Evolutionary conservation across 768 basidiomycete genomes (phyloP), one percentile per base, ranked within the genome.

Genomic region (Lactarius vividus): DNA sequence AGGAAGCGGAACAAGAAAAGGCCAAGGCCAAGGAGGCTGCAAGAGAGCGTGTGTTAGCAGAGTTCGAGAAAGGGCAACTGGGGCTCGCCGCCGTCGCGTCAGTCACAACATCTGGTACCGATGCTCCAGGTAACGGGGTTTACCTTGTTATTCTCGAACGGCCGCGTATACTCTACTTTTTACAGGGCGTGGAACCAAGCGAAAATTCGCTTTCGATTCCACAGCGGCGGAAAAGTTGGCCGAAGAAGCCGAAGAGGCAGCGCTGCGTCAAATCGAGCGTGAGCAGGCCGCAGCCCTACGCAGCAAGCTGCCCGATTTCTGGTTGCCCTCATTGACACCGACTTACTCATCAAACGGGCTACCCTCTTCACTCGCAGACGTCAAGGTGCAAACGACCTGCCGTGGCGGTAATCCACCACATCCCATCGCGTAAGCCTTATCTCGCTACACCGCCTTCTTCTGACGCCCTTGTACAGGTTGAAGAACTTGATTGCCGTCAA

Each of bases 291-390:
- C 94, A 68, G 84, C 89, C 3, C 78, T 96, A 63, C 91, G 89
- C 65, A 84, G 86, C 66, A 97, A 98, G 75, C 83, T 98, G 3
- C 95, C 97, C 2, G 95, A 97, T 72, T 99, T 97, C 75, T 99
- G 97, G 97, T 81, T 99, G 44, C 95, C 95, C 2, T 94, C 92
- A 0, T 78, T 98, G 29, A 95, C 96, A 0, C 96, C 96, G 0
- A 96, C 84, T 54, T 85, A 91, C 76, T 78, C 84, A 28, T 80
- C 89, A 37, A 80, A 73, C 57, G 86, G 86, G 0, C 82, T 81
- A 11, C 88, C 88, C 2, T 81, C 80, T 31, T 88, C 88, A 4
- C 76, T 94, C 52, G 82, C 84, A 70, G 92, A 95, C 71, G 83
- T 95, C 39, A 94, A 94, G 76, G 77, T 95, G 35, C 90, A 93